These are phyloP conservation scores for Schwanniomyces yamadae DNA, from an alignment of 805 yeast genomes.

Conservation along the genomic window DNA sequence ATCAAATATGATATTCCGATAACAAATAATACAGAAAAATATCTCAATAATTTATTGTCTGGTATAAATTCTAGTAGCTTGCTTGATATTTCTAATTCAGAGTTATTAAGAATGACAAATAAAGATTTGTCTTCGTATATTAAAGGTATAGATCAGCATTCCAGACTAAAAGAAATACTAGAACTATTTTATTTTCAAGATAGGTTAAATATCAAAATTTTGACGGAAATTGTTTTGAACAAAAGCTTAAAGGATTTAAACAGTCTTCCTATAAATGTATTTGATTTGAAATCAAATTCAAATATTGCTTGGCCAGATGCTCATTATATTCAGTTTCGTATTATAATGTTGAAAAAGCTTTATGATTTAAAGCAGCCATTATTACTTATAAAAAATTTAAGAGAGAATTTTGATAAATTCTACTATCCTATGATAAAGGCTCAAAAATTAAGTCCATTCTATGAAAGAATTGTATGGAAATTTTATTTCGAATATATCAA, in stretches of 20 bases:
- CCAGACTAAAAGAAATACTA: slow-evolving; percentile 19
- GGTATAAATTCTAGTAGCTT: slow-evolving; percentile 18
- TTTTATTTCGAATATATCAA: slow-evolving; percentile 35
- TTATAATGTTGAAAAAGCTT: slow-evolving; percentile 36
- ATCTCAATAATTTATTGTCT: slow-evolving; percentile 21
- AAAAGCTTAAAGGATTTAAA: slow-evolving; percentile 19
- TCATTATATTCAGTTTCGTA: slow-evolving; percentile 26
- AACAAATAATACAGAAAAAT: slow-evolving; percentile 6
- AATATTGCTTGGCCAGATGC: slow-evolving; percentile 17
- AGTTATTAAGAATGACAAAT: slow-evolving; percentile 15
- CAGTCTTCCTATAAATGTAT: slow-evolving; percentile 15
- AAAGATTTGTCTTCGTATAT: slow-evolving; percentile 20
- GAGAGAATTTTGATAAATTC: slow-evolving; percentile 21
- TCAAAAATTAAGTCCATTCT: slow-evolving; percentile 29
- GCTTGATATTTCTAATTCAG: slow-evolving; percentile 7
- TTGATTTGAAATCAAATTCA: slow-evolving; percentile 5
- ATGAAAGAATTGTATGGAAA: slow-evolving; percentile 43
- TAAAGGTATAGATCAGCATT: slow-evolving; percentile 16
- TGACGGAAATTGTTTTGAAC: slow-evolving; percentile 29
- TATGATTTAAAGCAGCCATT: slow-evolving; percentile 34
- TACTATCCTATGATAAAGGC: slow-evolving; percentile 25
- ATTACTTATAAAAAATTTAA: slow-evolving; percentile 27
- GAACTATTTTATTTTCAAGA: slow-evolving; percentile 25
- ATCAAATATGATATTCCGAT: slow-evolving; percentile 2
- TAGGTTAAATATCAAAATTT: slow-evolving; percentile 21